A percentile compares a stretch with the other conserved stretches of the same genome.
phyloP scores from a whole-genome alignment of 2,329 filamentous ascomycete genomes.

The Coniosporium tulheliwenetii region DNA sequence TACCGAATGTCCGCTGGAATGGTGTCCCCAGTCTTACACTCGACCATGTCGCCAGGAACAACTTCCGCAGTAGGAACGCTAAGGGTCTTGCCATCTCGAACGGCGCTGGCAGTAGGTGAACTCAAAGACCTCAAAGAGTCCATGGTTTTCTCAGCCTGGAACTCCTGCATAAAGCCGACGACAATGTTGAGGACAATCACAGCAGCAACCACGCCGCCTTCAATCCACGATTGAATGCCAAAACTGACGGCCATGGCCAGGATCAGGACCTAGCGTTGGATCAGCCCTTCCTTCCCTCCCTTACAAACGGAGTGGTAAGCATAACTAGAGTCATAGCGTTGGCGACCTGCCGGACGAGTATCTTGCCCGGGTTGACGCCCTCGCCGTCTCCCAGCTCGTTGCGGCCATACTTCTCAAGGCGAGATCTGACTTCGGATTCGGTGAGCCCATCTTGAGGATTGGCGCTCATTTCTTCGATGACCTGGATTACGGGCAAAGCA shows the following conservation, averaged over 20 bases:
- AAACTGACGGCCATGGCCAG: conserved; percentile 33
- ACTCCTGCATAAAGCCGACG: conserved; percentile 31
- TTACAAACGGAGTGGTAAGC: neutral
- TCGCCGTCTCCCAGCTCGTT: conserved; percentile 59
- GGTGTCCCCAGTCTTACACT: conserved; percentile 57
- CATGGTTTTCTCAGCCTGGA: conserved; percentile 33
- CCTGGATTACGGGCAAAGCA: conserved; percentile 36
- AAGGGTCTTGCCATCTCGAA: conserved; percentile 36
- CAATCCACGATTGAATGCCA: conserved; percentile 30
- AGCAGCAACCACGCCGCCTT: conserved; percentile 30
- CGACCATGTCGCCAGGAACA: conserved; percentile 56
- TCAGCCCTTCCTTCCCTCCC: conserved; percentile 3
- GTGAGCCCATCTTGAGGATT: conserved; percentile 53
- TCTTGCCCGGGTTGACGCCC: conserved; percentile 54
- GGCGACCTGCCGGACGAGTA: conserved; percentile 54
- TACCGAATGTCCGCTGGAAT: conserved; percentile 54
- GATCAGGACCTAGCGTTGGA: conserved; percentile 20
- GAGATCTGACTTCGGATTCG: conserved; percentile 40
- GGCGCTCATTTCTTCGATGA: conserved; percentile 42
- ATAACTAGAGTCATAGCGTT: conserved; percentile 62
- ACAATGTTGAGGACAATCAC: conserved; percentile 29
- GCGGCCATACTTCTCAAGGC: conserved; percentile 43
- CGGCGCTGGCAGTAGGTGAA: conserved; percentile 30
- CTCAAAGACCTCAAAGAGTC: conserved; percentile 29
- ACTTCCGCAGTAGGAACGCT: conserved; percentile 41